Evolutionary conservation across 2,329 filamentous ascomycete genomes (phyloP), one percentile per base, ranked within the genome.

Genomic region (Scopulariopsis brevicaulis): DNA sequence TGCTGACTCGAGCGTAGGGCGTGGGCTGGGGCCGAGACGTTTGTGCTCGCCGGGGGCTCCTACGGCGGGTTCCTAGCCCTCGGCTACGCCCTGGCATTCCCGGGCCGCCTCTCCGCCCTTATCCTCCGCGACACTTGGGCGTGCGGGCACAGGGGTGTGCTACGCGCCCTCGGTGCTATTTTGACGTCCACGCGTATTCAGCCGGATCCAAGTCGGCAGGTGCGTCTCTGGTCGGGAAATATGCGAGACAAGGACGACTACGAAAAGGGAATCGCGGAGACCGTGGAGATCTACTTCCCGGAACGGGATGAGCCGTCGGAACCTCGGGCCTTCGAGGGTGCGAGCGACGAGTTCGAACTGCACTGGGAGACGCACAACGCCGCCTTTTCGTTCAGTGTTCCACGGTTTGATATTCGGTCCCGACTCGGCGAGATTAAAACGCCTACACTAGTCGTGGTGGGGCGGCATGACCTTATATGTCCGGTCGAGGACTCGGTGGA

Each of bases 301-400:
- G 59, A 60, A 35, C 53, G 22, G 10, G 48, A 55, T 11, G 46
- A 14, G 8, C n/a, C 6, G 10, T n/a, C 20, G 11, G 46, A 14
- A n/a, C 5, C 46, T 24, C 18, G 11, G n/a, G 46, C 5, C 6
- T 50, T 28, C 15, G 35, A 28, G 10, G 24, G 43, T 8, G 25
- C 54, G 4, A 8, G 56, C 4, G 14, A 59, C 18, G 54, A 59
- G 4, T 46, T 46, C 7, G 40, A 46, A 6, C 32, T 65, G 28
- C 64, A 59, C 37, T 65, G 61, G 32, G 59, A 65, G 51, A 63
- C 62, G 15, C 62, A 65, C 35, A 65, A 66, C 56, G 60, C 61
- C 18, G 63, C 64, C 14, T 64, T 65, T 37, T 62, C 63, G 1
- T 58, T 60, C 46, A 66, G 60, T 25, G 50, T 59, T 34, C 63